Base-by-base conservation (phyloP, 176 grass and related monocot species). In the Chloris gayana region DNA sequence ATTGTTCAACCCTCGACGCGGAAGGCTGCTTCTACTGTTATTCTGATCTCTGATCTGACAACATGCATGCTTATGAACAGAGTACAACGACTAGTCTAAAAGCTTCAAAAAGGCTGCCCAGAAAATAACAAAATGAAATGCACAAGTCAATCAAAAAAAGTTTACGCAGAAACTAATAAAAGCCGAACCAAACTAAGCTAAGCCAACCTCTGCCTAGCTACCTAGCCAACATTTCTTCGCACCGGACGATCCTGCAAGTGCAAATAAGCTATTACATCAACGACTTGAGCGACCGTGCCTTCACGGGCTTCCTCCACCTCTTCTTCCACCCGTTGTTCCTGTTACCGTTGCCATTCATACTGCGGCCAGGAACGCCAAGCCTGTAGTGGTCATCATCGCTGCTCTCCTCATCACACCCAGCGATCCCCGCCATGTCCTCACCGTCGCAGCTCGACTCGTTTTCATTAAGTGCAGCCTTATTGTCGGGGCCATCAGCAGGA, bases 221-320 rank as follows among this genome's bases (percentile, higher is more conserved):
- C 14, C 9, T 24, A 46, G 11, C 74, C 8, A 63, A 11, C 58
- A 19, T 57, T 50, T 63, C 75, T 30, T 71, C 45, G 27, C 46
- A 21, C 22, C 47, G 4, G 7, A 44, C n/a, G n/a, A n/a, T 18
- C 50, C 4, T 51, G 18, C 53, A n/a, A 21, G 21, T n/a, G 21
- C 53, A n/a, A n/a, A n/a, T 57, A 9, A 0, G 22, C 3, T 57
- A 21, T 83, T 25, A 88, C 77, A 88, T 84, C 79, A 88, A 31
- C 0, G 89, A 91, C n/a, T 82, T 91, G 72, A 91, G 85, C 41
- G 85, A 88, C 35, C 85, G 73, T 24, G 85, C 82, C 56, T 91
- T 88, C 62, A 91, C 74, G 0, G 89, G 86, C 69, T 91, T 91
- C 82, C 89, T 91, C 77, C 81, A 61, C 41, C 69, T 70, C 73